Base-by-base conservation (phyloP, 768 basidiomycete species). In the Trametes sanguinea region DNA sequence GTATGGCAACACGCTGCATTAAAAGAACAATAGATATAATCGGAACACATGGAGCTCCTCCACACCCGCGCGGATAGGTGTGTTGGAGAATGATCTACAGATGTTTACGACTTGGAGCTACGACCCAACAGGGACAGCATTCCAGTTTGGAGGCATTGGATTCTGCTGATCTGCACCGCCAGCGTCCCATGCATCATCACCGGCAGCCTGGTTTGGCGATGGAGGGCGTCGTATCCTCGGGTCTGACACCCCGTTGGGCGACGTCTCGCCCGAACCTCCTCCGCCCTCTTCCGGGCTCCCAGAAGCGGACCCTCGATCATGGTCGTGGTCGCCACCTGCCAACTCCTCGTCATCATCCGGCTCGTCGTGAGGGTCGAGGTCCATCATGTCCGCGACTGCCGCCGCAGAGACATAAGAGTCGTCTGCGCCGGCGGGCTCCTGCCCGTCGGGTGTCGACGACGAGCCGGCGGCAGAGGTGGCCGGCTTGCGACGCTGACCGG, bases 341-440 rank as follows among this genome's bases (percentile, higher is more conserved):
- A 55, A 68, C n/a, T 68, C 61, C 40, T 10, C 50, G 5, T 61
- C 29, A 16, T 62, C 44, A 0, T 62, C 63, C 10, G 73, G 73
- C 27, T 76, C 77, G 32, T 72, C 75, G 7, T 72, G 74, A 3
- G 69, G 66, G 59, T 76, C 80, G 57, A 81, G 73, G 60, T 78
- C 80, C 77, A 81, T 80, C 2, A 61, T 52, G 30, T 70, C 69
- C 16, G 50, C 79, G 22, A 79, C 76, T 4, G 78, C 76, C 74
- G 80, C 74, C 10, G 51, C 55, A 17, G 56, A 17, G 1, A 63
- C 35, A 10, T 37, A 27, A 47, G 64, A 67, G 37, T 71, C 69
- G 54, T 78, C 74, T 1, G 61, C 73, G 32, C 27, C 30, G 13
- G 17, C 48, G 16, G 71, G 79, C 46, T 77, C 79, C 8, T 14